Percentiles rank a stretch among this genome's conserved stretches.
Conservation (phyloP, 1,284 basidiomycete species). For the Wolfiporia cocos region DNA sequence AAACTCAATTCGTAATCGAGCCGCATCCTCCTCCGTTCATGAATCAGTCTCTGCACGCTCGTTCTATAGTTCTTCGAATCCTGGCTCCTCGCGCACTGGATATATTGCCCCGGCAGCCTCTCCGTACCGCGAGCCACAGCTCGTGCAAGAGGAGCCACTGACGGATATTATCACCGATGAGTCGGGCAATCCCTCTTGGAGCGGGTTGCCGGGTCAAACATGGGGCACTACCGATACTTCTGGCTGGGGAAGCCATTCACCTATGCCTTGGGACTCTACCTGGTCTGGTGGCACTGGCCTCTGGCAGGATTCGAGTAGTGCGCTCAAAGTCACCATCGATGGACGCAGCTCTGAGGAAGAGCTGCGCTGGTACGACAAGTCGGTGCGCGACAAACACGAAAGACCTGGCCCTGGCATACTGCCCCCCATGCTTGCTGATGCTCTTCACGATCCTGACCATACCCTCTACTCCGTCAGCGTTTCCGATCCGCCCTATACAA, state of each 20-base stretch:
- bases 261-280: not conserved
- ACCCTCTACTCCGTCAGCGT: conserved; percentile 58
- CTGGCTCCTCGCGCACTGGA: conserved; percentile 26
- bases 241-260: conserved; percentile 11
- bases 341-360: conserved; percentile 54
- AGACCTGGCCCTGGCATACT: conserved; percentile 66
- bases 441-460: conserved; percentile 65
- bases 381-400: conserved; percentile 31
- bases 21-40: too few relatives aligned
- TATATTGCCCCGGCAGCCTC: conserved; percentile 23
- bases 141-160: conserved; percentile 30
- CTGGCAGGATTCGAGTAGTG: conserved; percentile 14
- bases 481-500: conserved; percentile 27
- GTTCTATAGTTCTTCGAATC: conserved; percentile 1
- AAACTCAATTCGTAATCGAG: too few relatives aligned
- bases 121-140: conserved; percentile 41
- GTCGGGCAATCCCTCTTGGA: conserved; percentile 11
- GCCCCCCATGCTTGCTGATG: conserved; percentile 56
- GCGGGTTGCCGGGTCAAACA: conserved; percentile 3
- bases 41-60: conserved; percentile 1
- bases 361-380: conserved; percentile 58
- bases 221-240: conserved; percentile 4
- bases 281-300: conserved; percentile 2
- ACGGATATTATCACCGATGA: conserved; percentile 15
- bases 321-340: conserved; percentile 39